Base-by-base conservation (phyloP, 1,284 basidiomycete species). In the Meira nashicola region DNA sequence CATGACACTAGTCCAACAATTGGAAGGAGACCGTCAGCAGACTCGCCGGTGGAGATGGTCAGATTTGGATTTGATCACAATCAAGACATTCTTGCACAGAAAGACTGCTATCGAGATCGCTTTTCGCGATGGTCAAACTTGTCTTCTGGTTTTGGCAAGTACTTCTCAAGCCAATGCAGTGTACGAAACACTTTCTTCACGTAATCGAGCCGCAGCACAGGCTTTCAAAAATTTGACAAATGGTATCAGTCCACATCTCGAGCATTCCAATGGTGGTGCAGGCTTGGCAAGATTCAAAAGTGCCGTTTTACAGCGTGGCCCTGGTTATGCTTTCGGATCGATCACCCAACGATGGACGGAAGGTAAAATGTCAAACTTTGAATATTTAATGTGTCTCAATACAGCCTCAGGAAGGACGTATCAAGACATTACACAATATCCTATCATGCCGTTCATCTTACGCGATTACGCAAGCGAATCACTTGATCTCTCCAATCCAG, bases 361-460 rank as follows among this genome's bases (percentile, higher is more conserved):
- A 44, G 59, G 75, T 3, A 59, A 65, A 12, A 58, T 79, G 33
- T 73, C 71, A 58, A 78, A 77, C 51, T 78, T 79, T 47, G 73
- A 73, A 5, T 76, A 79, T 61, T 60, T 79, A 21, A 79, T 76
- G 74, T 54, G 62, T 46, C 68, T 79, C 33, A 79, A 79, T 59
- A 78, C 73, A 21, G 55, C 69, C n/a, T 66, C 74, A 0, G 78
- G 78, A 10, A 67, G 78, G 0, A 72, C 75, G 38, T 73, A 76
- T 67, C 76, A 76, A 59, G 82, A 97, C 80, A 89, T 93, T 7
- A 95, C 92, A 0, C 91, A 95, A 72, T 96, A 94, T 79, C 93
- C 93, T 0, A 86, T 96, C 17, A 94, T 96, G 70, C 92, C 83
- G 0, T 92, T 90, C 92, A 86, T 95, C 14, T 71, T 96, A 44